Percentiles rank a stretch among this genome's conserved stretches.
These are phyloP conservation scores for Fusarium brachygibbosum DNA, from an alignment of 2,329 filamentous ascomycete species.

Conservation along the genomic window DNA sequence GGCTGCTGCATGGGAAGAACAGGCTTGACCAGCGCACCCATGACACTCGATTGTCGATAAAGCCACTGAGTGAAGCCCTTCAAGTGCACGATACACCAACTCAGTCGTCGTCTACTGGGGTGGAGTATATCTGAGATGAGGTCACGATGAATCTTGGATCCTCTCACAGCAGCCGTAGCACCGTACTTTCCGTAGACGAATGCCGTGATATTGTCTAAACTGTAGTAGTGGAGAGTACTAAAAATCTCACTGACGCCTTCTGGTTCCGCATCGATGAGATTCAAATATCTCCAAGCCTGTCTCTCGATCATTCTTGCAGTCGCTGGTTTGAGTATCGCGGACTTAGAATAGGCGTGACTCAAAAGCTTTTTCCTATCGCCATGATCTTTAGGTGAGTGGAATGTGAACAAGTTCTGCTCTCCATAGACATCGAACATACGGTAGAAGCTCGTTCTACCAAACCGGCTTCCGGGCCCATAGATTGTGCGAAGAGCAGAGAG, in stretches of 20 bases:
- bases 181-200: slow-evolving; percentile 39
- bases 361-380: slow-evolving; percentile 65
- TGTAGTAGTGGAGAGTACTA: slow-evolving; percentile 39
- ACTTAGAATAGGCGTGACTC: slow-evolving; percentile 67
- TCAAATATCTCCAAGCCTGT: slow-evolving; percentile 32
- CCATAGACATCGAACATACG: slow-evolving; percentile 69
- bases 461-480: slow-evolving; percentile 66
- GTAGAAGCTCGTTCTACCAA: slow-evolving; percentile 65
- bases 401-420: slow-evolving; percentile 66
- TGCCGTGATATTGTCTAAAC: slow-evolving; percentile 31
- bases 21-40: slow-evolving; percentile 2
- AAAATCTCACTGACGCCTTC: slow-evolving; percentile 35
- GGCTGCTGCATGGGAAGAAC: slow-evolving; percentile 41
- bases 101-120: slow-evolving; percentile 34
- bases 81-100: slow-evolving; percentile 34
- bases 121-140: slow-evolving; percentile 38
- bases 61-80: slow-evolving; percentile 31
- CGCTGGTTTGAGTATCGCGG: slow-evolving; percentile 51
- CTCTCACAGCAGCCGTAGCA: slow-evolving; percentile 27
- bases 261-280: slow-evolving; percentile 23
- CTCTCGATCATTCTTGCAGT: slow-evolving; percentile 36
- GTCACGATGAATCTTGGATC: slow-evolving; percentile 17
- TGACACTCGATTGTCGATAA: slow-evolving; percentile 20
- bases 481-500: slow-evolving; percentile 64
- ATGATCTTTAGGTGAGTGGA: slow-evolving; percentile 59